phyloP scores from a whole-genome alignment of 768 basidiomycete species.

The Coprinopsis sp. region DNA sequence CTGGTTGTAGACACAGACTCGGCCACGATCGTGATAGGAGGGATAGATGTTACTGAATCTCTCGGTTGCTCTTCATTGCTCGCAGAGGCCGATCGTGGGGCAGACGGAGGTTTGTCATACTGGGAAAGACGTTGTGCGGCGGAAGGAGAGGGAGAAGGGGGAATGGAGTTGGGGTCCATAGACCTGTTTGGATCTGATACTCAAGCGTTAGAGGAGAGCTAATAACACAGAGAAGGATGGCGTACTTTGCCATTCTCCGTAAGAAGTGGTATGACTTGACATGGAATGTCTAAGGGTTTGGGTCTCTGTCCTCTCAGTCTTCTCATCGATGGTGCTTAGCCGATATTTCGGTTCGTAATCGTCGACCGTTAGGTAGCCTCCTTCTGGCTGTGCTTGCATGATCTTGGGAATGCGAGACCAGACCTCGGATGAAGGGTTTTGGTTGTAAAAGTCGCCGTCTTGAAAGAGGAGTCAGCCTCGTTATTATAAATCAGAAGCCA shows the following conservation, averaged over 20 bases:
- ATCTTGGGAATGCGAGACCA: conserved; percentile 57
- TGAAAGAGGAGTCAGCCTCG: conserved; percentile 3
- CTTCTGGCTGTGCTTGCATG: conserved; percentile 48
- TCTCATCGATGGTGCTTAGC: conserved; percentile 65
- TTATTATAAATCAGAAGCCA: conserved; percentile 1
- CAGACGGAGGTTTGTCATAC: conserved; percentile 54
- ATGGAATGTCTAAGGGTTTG: conserved; percentile 12
- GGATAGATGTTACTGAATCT: conserved; percentile 40
- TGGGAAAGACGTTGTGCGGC: conserved; percentile 58
- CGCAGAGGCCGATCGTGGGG: conserved; percentile 32
- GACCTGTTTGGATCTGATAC: conserved; percentile 6
- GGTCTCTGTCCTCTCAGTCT: conserved; percentile 59
- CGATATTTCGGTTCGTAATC: conserved; percentile 20
- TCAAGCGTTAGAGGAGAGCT: not conserved
- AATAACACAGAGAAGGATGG: not conserved
- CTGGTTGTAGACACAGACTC: conserved; percentile 50
- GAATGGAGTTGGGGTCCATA: conserved; percentile 15
- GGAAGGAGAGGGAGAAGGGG: conserved; percentile 57
- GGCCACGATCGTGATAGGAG: conserved; percentile 45
- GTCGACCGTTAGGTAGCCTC: conserved; percentile 25
- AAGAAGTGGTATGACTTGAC: conserved; percentile 50
- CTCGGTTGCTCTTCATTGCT: conserved; percentile 20
- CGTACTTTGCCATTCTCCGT: conserved; percentile 60
- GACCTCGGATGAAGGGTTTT: conserved; percentile 20
- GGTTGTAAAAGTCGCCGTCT: conserved; percentile 16